phyloP scores from a whole-genome alignment of 192 early-diverging fungal species.

The Spinellus fusiger region DNA sequence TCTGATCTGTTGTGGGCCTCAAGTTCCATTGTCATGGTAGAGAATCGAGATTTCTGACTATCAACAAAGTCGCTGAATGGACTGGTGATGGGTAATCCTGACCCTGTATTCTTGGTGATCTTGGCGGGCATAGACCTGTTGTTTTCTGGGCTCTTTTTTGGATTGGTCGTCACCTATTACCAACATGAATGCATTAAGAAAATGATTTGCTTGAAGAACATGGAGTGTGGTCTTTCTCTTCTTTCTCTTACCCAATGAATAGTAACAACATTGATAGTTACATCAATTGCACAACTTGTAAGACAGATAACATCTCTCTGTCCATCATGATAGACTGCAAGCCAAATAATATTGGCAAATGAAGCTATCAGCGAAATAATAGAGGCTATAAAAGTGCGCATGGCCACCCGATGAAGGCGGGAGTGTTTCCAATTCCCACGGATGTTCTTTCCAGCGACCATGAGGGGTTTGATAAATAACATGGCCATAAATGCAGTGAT shows the following conservation, averaged over 20 bases:
- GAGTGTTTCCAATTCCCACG: constrained; percentile 12
- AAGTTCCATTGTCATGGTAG: no score
- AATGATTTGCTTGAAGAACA: no score
- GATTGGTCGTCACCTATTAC: not conserved
- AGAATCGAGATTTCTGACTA: no score
- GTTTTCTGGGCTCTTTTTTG: not conserved
- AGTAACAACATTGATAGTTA: constrained; percentile 39
- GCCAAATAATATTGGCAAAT: constrained; percentile 34
- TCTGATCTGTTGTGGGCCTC: no score
- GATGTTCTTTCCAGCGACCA: constrained; percentile 5
- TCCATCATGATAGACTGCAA: constrained; percentile 28
- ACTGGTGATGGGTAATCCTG: no score
- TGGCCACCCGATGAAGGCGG: constrained; percentile 29
- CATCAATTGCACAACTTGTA: constrained; percentile 42
- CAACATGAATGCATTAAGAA: no score
- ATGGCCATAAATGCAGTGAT: constrained; percentile 29
- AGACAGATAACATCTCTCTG: constrained; percentile 43
- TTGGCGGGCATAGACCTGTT: no score
- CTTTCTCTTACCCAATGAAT: constrained; percentile 38
- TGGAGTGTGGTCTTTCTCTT: no score
- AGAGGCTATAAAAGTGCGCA: constrained; percentile 36
- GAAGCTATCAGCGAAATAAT: constrained; percentile 33
- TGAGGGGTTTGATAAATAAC: constrained; percentile 29
- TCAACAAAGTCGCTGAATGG: no score
- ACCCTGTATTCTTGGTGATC: no score